Conservation (phyloP, 2,329 filamentous ascomycete genomes). For the Cladosporium sp. region DNA sequence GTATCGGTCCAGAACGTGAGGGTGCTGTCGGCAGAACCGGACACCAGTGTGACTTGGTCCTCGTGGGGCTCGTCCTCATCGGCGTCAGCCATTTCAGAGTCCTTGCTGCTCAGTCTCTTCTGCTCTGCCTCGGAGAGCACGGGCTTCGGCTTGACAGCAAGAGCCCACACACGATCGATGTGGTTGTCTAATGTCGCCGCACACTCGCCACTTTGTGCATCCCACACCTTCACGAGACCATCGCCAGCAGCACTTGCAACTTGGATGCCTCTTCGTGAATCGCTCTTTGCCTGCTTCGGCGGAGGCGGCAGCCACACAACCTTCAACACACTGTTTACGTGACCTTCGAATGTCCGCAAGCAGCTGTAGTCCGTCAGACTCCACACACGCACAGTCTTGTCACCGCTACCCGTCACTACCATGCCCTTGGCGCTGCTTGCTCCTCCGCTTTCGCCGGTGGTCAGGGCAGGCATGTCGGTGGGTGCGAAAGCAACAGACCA, state of each 20-base stretch:
- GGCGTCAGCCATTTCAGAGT: conserved; percentile 25
- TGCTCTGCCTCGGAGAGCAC: conserved; percentile 10
- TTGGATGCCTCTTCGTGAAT: conserved; percentile 55
- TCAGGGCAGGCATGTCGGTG: conserved; percentile 64
- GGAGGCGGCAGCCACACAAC: conserved; percentile 70
- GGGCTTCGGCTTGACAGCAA: conserved; percentile 60
- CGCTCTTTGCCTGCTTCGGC: conserved; percentile 30
- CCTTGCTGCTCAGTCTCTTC: conserved; percentile 19
- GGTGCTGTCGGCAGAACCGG: conserved; percentile 85
- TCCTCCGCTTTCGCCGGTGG: conserved; percentile 55
- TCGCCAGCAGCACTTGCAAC: conserved; percentile 87
- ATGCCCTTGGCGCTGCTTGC: conserved; percentile 70
- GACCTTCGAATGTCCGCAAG: conserved; percentile 88
- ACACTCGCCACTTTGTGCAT: conserved; percentile 74
- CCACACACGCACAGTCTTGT: conserved; percentile 96
- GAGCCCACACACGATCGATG: conserved; percentile 88
- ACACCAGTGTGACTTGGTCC: conserved; percentile 53
- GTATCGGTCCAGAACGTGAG: conserved; percentile 96
- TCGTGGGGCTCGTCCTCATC: conserved; percentile 25
- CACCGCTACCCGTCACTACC: conserved; percentile 83
- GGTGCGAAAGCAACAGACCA: conserved; percentile 94
- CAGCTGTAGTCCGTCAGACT: conserved; percentile 87
- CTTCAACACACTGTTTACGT: conserved; percentile 92
- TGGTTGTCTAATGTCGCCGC: conserved; percentile 94
- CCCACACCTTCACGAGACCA: conserved; percentile 94